Evolutionary conservation across 192 early-diverging fungal genomes (phyloP).

Genomic region (Haplosporangium gracile): DNA sequence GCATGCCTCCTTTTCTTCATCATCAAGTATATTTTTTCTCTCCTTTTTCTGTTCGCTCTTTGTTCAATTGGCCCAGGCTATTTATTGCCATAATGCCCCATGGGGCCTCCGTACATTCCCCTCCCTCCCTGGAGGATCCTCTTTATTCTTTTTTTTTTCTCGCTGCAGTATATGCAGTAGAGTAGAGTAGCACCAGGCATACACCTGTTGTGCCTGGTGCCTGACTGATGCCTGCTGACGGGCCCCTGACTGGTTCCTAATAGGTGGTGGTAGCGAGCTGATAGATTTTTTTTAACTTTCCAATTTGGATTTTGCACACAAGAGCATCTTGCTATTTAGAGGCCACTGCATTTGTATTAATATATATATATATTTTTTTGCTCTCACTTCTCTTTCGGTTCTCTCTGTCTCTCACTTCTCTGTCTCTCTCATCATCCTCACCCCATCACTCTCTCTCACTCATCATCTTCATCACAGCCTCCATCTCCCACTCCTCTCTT

Average conservation of each 20-base stretch:
- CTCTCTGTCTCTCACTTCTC: neutral
- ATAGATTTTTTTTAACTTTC: neutral
- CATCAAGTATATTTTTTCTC: too few species aligned
- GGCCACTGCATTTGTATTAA: neutral
- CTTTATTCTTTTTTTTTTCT: too few species aligned
- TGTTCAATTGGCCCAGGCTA: too few species aligned
- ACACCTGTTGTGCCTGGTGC: neutral
- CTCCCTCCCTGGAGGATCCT: too few species aligned
- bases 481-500: neutral
- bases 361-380: neutral
- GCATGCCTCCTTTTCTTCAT: neutral
- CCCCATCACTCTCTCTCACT: neutral
- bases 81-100: too few species aligned
- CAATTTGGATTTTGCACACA: neutral
- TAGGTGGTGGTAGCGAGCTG: too few species aligned
- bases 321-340: neutral
- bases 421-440: neutral
- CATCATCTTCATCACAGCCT: neutral
- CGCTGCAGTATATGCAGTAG: too few species aligned
- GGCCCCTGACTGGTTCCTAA: too few species aligned
- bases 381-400: neutral
- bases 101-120: too few species aligned
- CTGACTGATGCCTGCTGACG: neutral
- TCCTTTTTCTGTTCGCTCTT: too few species aligned
- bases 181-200: too few species aligned